Evolutionary conservation across 257 asterid species (phyloP).

Genomic region (Cynanchum wilfordii): DNA sequence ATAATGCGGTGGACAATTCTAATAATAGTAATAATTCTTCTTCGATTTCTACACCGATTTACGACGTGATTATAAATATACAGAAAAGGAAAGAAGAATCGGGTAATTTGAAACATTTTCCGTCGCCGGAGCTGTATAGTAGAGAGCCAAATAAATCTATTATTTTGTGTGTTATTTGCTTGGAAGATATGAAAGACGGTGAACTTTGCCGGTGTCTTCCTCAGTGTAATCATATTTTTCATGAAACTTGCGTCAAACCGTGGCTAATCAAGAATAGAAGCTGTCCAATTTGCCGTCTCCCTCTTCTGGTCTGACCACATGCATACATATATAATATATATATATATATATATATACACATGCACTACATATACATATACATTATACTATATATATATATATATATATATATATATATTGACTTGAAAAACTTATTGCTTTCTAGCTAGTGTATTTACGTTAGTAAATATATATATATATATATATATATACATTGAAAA

Average conservation of each 20-base stretch:
- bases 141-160: neutral
- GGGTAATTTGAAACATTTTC: neutral
- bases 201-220: constrained; percentile 5
- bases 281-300: constrained; percentile 13
- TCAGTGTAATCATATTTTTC: constrained; percentile 2
- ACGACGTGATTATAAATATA: neutral
- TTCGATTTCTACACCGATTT: neutral
- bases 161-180: constrained; percentile 2
- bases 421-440: too few relatives aligned
- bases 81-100: neutral
- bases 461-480: too few relatives aligned
- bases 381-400: too few relatives aligned
- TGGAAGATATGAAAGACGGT: constrained; percentile 11
- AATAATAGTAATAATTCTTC: too few relatives aligned
- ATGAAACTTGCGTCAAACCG: constrained; percentile 11
- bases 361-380: neutral
- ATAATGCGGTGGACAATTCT: too few relatives aligned
- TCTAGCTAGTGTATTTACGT: too few relatives aligned
- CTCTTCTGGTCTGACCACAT: constrained; percentile 2
- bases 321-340: neutral
- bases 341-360: too few relatives aligned
- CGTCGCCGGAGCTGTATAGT: neutral
- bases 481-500: too few relatives aligned
- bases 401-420: too few relatives aligned
- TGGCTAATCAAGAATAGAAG: constrained; percentile 10